Conservation (phyloP, 2,329 filamentous ascomycete species). For the Zelopaecilomyces penicillatus region DNA sequence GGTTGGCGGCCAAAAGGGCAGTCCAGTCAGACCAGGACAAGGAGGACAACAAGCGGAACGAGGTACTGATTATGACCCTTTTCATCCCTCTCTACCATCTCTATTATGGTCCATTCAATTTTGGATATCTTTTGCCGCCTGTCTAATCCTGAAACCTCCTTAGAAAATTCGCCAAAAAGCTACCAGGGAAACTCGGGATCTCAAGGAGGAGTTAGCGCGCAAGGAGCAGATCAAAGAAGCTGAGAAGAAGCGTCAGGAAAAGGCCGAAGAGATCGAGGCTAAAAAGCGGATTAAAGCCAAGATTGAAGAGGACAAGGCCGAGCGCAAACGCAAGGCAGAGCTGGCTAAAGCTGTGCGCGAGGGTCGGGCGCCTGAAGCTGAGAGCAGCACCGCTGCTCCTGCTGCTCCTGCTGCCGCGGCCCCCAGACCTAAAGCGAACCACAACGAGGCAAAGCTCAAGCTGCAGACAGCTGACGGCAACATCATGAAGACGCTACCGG, state of each 20-base stretch:
- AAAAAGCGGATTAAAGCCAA: constrained; percentile 86
- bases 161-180: constrained; percentile 72
- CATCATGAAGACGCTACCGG: constrained; percentile 78
- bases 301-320: constrained; percentile 91
- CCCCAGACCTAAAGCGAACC: constrained; percentile 57
- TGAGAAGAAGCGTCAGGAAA: constrained; percentile 77
- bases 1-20: constrained; percentile 64
- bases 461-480: constrained; percentile 68
- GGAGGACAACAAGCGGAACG: constrained; percentile 75
- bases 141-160: neutral
- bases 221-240: constrained; percentile 93
- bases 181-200: constrained; percentile 79
- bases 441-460: constrained; percentile 73
- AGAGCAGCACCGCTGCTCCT: constrained; percentile 33
- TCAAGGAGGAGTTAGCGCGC: constrained; percentile 79
- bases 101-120: neutral
- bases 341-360: constrained; percentile 78
- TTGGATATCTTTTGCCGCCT: neutral
- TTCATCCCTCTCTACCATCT: neutral
- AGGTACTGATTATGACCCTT: constrained; percentile 41
- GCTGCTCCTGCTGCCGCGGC: constrained; percentile 38
- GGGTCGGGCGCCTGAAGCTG: constrained; percentile 48
- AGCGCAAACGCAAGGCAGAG: constrained; percentile 77
- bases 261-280: constrained; percentile 73
- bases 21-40: constrained; percentile 64